Evolutionary conservation across 2,329 filamentous ascomycete species (phyloP), one percentile per base, ranked within the genome.

Genomic region (Penicillium oxalicum): DNA sequence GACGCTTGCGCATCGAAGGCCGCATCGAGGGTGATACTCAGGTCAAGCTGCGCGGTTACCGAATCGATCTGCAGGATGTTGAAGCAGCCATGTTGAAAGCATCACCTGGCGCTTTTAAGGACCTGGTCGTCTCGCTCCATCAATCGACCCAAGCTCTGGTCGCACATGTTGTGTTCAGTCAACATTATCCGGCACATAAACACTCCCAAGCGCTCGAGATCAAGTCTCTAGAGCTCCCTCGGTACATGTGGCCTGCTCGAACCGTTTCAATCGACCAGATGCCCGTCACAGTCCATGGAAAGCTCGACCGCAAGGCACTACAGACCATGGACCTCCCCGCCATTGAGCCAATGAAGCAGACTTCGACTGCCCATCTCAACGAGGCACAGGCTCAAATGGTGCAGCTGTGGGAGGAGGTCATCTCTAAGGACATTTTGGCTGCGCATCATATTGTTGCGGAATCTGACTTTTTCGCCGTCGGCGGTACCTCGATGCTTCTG

Each of bases 11-110:
- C 2, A 55, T 61, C 48, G 36, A 43, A 4, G 46, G 54, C 7
- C 57, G 62, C 5, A 52, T 62, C 4, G 51, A 26, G 9, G 52
- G 47, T 2, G 51, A 57, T 27, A 46, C 48, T 1, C 57, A 60
- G 33, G 40, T 61, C 27, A 58, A 62, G 48, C 38, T 62, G 3
- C 53, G 54, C 8, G 59, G 56, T 25, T 49, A 59, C 11, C 58
- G 56, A 0, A 67, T 77, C 24, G 74, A 79, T 11, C 60, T 79
- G 1, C 52, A 57, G 1, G 77, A 78, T 4, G 62, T 77, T 26
- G 67, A 67, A 35, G 55, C 44, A 12, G 51, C 40, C n/a, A 60
- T 72, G 33, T 9, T 68, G 1, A n/a, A 49, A 1, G 49, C 52
- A n/a, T 50, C 61, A 1, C 28, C 50, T 1, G 53, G 58, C 7